A percentile compares a stretch with the other conserved stretches of the same genome.
These are phyloP conservation scores for Zygnema cylindricum DNA, from an alignment of 139 green algal genomes.

Conservation along the genomic window DNA sequence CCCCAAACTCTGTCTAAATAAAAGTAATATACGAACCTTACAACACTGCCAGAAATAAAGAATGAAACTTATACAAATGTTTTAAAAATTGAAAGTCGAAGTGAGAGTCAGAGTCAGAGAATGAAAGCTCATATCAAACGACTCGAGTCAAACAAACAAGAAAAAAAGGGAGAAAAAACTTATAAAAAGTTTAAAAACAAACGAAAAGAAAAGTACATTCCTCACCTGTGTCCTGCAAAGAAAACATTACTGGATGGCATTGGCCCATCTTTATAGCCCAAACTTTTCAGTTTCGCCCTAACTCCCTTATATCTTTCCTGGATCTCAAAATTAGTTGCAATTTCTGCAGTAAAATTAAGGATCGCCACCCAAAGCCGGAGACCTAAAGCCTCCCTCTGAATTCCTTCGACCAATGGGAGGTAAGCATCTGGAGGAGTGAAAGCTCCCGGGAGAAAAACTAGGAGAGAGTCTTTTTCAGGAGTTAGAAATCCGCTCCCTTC, in stretches of 20 bases:
- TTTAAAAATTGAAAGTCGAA: background rate
- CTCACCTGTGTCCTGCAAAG: constrained; percentile 27
- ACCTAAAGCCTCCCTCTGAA: constrained; percentile 10
- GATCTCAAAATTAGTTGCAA: background rate
- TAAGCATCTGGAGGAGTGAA: constrained; percentile 1
- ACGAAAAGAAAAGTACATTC: too few relatives aligned
- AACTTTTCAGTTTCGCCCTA: background rate
- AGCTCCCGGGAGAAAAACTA: constrained; percentile 15
- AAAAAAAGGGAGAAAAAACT: background rate
- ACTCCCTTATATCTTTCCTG: background rate
- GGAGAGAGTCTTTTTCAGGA: constrained; percentile 59
- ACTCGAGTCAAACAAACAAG: background rate
- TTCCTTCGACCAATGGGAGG: too few relatives aligned
- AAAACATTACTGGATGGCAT: background rate
- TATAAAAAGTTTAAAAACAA: too few relatives aligned
- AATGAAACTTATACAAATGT: background rate
- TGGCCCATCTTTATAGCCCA: background rate
- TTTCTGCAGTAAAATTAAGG: constrained; percentile 15
- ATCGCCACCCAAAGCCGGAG: too few relatives aligned
- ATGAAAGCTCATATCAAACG: background rate
- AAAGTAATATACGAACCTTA: too few relatives aligned
- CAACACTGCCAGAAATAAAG: background rate
- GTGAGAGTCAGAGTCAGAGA: background rate
- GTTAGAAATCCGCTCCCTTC: constrained; percentile 51
- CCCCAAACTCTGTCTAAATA: too few relatives aligned